phyloP scores from a whole-genome alignment of 2,329 filamentous ascomycete species.

The Esteya vermicola region DNA sequence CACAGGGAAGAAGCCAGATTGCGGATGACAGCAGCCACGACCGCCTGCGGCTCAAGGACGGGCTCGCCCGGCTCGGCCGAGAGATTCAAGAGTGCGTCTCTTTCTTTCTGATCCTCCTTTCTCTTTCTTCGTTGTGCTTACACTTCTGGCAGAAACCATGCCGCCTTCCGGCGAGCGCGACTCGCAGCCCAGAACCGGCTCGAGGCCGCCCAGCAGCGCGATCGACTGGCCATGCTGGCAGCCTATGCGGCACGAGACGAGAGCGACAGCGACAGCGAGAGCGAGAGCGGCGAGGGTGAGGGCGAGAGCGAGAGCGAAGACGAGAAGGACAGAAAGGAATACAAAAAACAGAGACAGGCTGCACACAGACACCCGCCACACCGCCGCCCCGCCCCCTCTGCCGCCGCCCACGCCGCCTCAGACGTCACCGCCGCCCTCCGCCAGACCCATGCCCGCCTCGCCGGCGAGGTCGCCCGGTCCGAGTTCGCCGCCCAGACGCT shows the following conservation, averaged over 20 bases:
- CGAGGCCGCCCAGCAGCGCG: conserved; percentile 57
- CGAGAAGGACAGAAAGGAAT: conserved; percentile 13
- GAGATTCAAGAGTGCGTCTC: conserved; percentile 54
- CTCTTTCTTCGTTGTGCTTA: background rate
- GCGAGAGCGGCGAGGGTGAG: conserved; percentile 10
- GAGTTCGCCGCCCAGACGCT: conserved; percentile 85
- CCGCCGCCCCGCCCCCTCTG: conserved; percentile 25
- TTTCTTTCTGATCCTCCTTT: background rate
- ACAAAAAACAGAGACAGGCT: conserved; percentile 1
- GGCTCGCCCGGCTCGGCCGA: conserved; percentile 49
- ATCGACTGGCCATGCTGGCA: conserved; percentile 62
- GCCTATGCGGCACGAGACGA: conserved; percentile 29
- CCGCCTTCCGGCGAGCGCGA: conserved; percentile 69
- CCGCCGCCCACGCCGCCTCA: conserved; percentile 55
- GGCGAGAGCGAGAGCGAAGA: conserved; percentile 13
- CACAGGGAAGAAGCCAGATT: background rate
- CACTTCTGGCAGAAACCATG: conserved; percentile 32
- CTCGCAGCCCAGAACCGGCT: conserved; percentile 63
- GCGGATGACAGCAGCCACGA: conserved; percentile 25
- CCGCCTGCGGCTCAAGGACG: conserved; percentile 50
- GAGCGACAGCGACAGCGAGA: conserved; percentile 13
- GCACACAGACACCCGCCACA: conserved; percentile 7
- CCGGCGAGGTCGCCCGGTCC: conserved; percentile 69
- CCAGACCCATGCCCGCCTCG: conserved; percentile 76
- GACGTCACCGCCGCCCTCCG: conserved; percentile 77